These are phyloP conservation scores for Kwoniella botswanensis DNA, from an alignment of 768 basidiomycete genomes.

Conservation along the genomic window DNA sequence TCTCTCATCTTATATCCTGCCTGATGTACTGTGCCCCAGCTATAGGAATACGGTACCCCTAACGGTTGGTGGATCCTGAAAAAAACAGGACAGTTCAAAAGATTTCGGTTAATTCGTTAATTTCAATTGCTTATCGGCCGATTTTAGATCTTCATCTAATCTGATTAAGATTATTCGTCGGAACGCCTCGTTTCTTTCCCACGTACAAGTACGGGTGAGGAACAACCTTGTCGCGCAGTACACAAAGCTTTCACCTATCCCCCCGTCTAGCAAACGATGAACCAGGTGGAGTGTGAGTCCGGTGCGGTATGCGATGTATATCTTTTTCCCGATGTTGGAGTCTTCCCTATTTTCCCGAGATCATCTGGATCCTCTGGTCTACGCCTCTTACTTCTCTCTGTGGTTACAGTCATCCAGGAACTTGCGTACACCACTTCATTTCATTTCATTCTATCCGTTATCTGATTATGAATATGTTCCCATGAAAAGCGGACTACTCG, in stretches of 20 bases:
- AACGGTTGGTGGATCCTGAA: neutral
- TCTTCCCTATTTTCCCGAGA: neutral
- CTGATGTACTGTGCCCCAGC: too few relatives aligned
- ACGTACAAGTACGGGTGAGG: neutral
- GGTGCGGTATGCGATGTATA: too few relatives aligned
- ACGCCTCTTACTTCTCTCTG: neutral
- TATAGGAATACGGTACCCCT: too few relatives aligned
- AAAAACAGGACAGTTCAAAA: neutral
- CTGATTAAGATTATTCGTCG: neutral
- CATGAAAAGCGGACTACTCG: too few relatives aligned
- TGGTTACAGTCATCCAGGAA: neutral
- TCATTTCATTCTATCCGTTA: neutral
- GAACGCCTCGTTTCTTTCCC: neutral
- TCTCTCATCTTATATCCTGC: neutral
- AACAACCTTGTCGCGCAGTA: neutral
- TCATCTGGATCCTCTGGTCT: neutral
- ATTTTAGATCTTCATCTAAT: constrained; percentile 5
- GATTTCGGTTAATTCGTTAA: constrained; percentile 1
- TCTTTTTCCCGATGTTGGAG: neutral
- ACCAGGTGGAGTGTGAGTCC: too few relatives aligned
- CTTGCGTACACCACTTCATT: too few relatives aligned
- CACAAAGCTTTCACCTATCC: too few relatives aligned
- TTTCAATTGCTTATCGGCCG: constrained; percentile 3
- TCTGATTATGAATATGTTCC: neutral
- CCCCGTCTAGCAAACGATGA: too few relatives aligned